These are phyloP conservation scores for Neofusicoccum kwambonambiense DNA, from an alignment of 2,329 filamentous ascomycete genomes.

Conservation along the genomic window DNA sequence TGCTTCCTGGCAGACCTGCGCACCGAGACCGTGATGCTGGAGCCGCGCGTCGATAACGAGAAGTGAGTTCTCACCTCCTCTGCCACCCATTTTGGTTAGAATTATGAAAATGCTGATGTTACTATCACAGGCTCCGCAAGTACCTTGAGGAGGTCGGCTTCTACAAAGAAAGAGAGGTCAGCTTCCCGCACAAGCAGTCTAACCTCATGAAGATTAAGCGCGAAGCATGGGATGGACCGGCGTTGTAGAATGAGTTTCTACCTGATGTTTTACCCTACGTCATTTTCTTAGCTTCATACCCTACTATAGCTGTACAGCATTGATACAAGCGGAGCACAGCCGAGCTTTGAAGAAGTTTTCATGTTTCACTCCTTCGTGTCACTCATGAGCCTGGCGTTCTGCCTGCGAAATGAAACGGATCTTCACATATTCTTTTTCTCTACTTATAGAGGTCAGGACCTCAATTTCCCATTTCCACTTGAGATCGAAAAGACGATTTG, in stretches of 20 bases:
- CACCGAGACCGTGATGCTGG: constrained; percentile 79
- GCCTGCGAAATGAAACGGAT: too few species aligned
- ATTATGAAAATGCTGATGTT: not conserved
- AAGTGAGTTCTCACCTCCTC: constrained; percentile 61
- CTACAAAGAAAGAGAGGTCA: constrained; percentile 79
- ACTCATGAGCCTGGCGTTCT: too few species aligned
- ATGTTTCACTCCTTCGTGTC: too few species aligned
- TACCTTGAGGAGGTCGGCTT: constrained; percentile 77
- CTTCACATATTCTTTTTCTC: too few species aligned
- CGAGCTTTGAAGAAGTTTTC: too few species aligned
- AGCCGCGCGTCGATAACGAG: constrained; percentile 86
- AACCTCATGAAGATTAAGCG: constrained; percentile 79
- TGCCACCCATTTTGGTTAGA: not conserved
- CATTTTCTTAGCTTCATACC: constrained; percentile 7
- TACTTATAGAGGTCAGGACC: too few species aligned
- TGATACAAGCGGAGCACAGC: not conserved
- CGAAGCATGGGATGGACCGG: constrained; percentile 64
- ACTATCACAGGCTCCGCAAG: constrained; percentile 57
- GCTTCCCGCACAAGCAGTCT: constrained; percentile 88
- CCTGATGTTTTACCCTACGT: not conserved
- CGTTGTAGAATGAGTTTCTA: not conserved
- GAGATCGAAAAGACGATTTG: too few species aligned
- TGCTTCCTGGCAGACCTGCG: constrained; percentile 74
- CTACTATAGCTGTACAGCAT: not conserved
- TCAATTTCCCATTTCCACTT: too few species aligned